Base-by-base conservation (phyloP, 1,284 basidiomycete genomes). In the Apiotrichum veenhuisii region DNA sequence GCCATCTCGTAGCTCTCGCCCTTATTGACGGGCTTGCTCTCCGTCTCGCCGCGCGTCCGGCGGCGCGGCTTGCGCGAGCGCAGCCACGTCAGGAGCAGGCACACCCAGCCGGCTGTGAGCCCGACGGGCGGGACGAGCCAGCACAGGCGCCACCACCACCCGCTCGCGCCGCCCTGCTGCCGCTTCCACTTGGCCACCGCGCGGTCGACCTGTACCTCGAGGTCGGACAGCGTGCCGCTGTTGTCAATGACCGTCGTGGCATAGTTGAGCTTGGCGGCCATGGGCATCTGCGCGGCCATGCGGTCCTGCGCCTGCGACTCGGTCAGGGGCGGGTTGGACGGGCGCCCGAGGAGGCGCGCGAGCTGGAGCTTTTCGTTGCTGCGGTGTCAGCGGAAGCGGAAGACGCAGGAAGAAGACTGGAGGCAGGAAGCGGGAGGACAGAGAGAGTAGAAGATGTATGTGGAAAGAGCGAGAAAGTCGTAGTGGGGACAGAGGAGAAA, bases 201-300 rank as follows among this genome's bases (percentile, higher is more conserved):
- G 1, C 78, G 70, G 51, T 85, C 82, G 14, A 96, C 84, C 64
- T 93, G 88, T 0, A 72, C 70, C 37, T 86, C 80, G 2, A 95
- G 80, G 52, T 91, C 89, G 36, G 81, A 72, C 5, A 81, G 77
- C 0, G 86, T 81, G 2, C 90, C 89, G 7, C 88, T 89, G 73
- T 98, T 98, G 77, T 97, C 92, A 36, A 98, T 77, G 43, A 97
- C 85, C 40, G 85, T 73, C 69, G 96, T 91, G 1, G 93, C 94
- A 67, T 90, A 94, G 12, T 78, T 68, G 8, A 92, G 79, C 75
- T 98, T 98, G 25, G 85, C 79, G 1, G 83, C 72, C 36, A 98
- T 87, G 0, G 90, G 83, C 52, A 91, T 77, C 74, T 98, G 95
- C 0, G 94, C 84, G 26, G 83, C 81, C 23, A 98, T 82, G 12